Evolutionary conservation across 106 monocot genomes (phyloP).

Genomic region (Posidonia australis): DNA sequence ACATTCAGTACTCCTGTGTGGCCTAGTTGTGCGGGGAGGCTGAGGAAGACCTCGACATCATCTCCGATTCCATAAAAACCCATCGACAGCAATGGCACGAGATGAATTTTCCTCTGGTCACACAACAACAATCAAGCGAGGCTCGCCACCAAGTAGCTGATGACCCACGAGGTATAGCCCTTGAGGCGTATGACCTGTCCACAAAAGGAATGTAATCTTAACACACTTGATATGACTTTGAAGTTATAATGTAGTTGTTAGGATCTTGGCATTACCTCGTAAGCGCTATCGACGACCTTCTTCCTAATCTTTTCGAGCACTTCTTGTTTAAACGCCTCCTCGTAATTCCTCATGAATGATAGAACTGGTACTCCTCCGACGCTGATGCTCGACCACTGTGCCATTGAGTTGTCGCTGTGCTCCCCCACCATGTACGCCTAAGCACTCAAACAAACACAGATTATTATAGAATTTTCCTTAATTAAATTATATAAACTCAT

Average conservation of each 20-base stretch:
- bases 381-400: constrained; percentile 73
- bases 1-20: constrained; percentile 40
- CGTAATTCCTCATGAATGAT: constrained; percentile 5
- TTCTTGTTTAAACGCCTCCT: constrained; percentile 19
- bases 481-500: no score
- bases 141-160: constrained; percentile 74
- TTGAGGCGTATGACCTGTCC: constrained; percentile 23
- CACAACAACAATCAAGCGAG: constrained; percentile 57
- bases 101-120: constrained; percentile 76
- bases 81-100: constrained; percentile 56
- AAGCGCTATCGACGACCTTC: constrained; percentile 51
- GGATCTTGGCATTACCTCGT: constrained; percentile 49
- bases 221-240: no score
- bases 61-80: constrained; percentile 54
- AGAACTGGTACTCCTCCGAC: constrained; percentile 61
- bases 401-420: constrained; percentile 88
- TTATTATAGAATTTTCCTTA: no score
- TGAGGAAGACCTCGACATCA: constrained; percentile 56
- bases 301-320: constrained; percentile 51
- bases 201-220: no score
- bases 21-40: constrained; percentile 69
- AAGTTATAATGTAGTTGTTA: no score
- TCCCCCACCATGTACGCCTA: constrained; percentile 90
- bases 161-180: constrained; percentile 93
- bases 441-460: background rate